phyloP scores from a whole-genome alignment of 768 basidiomycete genomes.

The Albatrellus ellisii region DNA sequence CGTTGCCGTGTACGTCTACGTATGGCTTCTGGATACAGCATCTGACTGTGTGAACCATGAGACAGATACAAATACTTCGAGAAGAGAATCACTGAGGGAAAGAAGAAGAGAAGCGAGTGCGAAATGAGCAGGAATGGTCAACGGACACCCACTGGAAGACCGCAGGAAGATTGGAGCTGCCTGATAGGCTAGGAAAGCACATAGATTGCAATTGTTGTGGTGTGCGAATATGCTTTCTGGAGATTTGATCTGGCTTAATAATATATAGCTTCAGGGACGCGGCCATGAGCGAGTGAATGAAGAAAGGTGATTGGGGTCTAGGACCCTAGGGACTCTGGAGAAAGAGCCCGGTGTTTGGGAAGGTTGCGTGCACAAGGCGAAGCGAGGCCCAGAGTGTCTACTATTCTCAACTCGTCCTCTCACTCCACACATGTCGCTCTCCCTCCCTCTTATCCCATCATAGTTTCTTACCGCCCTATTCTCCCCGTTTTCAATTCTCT shows the following conservation, averaged over 20 bases:
- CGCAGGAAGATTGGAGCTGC: conserved; percentile 9
- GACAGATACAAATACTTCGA: conserved; percentile 35
- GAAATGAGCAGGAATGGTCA: conserved; percentile 21
- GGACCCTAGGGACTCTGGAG: background rate
- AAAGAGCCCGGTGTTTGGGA: background rate
- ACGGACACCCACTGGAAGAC: conserved; percentile 21
- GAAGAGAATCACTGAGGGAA: conserved; percentile 32
- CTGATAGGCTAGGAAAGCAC: background rate
- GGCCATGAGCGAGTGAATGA: background rate
- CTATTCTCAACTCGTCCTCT: background rate
- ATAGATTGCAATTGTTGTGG: background rate
- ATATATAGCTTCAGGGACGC: background rate
- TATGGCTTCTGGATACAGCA: background rate
- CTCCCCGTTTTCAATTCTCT: background rate
- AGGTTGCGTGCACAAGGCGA: background rate
- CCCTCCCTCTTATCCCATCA: background rate
- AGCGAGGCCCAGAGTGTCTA: background rate
- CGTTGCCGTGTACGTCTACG: conserved; percentile 25
- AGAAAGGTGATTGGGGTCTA: background rate
- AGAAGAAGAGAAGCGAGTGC: conserved; percentile 30
- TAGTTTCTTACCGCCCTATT: background rate
- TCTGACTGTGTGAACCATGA: background rate
- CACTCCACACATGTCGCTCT: no score
- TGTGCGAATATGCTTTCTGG: background rate
- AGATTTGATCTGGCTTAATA: background rate